Percentiles rank a stretch among this genome's conserved stretches.
Conservation (phyloP, 2,329 filamentous ascomycete genomes). For the Aspergillus puulaauensis region DNA sequence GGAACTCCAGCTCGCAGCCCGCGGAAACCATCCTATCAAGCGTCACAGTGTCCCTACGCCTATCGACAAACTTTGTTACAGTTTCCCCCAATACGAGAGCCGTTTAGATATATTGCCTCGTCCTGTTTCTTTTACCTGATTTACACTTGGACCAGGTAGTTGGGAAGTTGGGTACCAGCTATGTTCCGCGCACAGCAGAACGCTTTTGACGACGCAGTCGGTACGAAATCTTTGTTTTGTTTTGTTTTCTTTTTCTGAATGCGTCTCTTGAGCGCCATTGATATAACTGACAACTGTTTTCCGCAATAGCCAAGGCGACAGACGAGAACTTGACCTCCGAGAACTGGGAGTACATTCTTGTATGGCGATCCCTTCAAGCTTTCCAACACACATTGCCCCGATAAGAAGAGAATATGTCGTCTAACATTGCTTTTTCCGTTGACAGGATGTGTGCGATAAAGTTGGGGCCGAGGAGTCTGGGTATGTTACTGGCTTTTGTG, state of each 20-base stretch:
- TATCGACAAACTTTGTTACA: neutral
- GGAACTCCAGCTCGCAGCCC: conserved; percentile 6
- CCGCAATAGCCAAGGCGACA: conserved; percentile 70
- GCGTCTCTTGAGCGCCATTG: too few relatives aligned
- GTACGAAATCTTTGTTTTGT: conserved; percentile 37
- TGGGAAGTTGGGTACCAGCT: conserved; percentile 6
- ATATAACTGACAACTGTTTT: conserved; percentile 25
- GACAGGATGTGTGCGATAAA: conserved; percentile 61
- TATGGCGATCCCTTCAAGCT: conserved; percentile 30
- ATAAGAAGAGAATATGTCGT: conserved; percentile 7
- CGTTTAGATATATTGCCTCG: neutral
- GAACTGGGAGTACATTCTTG: conserved; percentile 71
- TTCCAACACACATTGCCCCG: neutral
- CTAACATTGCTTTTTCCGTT: conserved; percentile 15
- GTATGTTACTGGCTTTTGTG: conserved; percentile 26
- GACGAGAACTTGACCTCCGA: conserved; percentile 95
- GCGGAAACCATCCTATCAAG: neutral
- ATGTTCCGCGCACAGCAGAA: conserved; percentile 66
- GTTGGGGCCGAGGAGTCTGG: conserved; percentile 52
- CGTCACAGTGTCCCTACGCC: neutral
- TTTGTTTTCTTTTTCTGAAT: conserved; percentile 17
- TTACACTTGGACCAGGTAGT: neutral
- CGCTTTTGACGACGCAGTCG: conserved; percentile 68
- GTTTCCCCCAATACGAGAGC: neutral
- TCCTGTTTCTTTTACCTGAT: neutral